These are phyloP conservation scores for Rhizopogon rudus DNA, from an alignment of 768 basidiomycete genomes.

Conservation along the genomic window DNA sequence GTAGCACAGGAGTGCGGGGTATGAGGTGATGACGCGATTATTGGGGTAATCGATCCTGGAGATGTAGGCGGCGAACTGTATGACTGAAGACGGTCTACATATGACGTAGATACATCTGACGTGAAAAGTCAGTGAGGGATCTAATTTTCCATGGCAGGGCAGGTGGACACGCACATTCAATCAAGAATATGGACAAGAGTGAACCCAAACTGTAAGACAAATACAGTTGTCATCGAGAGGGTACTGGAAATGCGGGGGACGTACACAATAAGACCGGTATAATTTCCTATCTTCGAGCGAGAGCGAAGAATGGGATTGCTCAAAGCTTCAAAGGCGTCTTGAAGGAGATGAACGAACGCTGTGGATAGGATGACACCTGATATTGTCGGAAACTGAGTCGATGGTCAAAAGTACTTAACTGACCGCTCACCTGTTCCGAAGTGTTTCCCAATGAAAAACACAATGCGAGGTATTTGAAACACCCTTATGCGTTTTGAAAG, in stretches of 20 bases:
- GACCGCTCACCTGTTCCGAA: constrained; percentile 64
- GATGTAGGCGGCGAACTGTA: constrained; percentile 50
- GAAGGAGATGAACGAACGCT: constrained; percentile 76
- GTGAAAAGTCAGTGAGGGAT: background rate
- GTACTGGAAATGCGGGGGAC: constrained; percentile 21
- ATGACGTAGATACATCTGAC: constrained; percentile 68
- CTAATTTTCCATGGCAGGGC: background rate
- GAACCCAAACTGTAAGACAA: constrained; percentile 46
- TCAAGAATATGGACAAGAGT: constrained; percentile 64
- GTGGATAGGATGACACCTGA: constrained; percentile 79
- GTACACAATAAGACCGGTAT: constrained; percentile 73
- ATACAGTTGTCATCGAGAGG: background rate
- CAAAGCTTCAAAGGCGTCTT: constrained; percentile 68
- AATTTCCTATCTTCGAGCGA: constrained; percentile 46
- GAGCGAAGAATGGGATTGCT: constrained; percentile 39
- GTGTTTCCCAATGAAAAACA: constrained; percentile 86
- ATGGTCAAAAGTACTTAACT: background rate
- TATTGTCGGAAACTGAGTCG: background rate
- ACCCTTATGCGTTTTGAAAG: constrained; percentile 50
- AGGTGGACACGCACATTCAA: constrained; percentile 60
- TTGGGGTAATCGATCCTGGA: constrained; percentile 25
- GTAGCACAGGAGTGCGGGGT: constrained; percentile 3
- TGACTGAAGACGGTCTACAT: constrained; percentile 66
- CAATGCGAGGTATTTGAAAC: constrained; percentile 57
- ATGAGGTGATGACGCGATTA: constrained; percentile 12